Base-by-base conservation (phyloP, 805 yeast species). In the Myxozyma neotropica region DNA sequence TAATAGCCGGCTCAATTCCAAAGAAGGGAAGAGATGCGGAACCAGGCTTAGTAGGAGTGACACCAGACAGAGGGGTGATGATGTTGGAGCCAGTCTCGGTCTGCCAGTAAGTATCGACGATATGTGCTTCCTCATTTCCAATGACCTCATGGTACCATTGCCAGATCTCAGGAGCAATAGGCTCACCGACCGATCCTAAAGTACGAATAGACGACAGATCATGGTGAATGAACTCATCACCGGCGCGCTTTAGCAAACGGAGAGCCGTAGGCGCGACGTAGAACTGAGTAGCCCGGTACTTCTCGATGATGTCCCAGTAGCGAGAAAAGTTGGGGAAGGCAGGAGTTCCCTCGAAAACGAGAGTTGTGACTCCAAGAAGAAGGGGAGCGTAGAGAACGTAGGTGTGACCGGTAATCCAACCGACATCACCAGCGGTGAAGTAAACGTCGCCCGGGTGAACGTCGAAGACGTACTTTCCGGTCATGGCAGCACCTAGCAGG, bases 331-430 rank as follows among this genome's bases (percentile, higher is more conserved):
- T 86, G 68, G 98, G 99, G 77, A 91, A 90, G 38, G 96, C 97
- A 39, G 99, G 98, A 19, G 99, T 94, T 61, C 96, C 94, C 80
- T 94, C 98, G 73, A 94, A 94, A 58, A 93, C 89, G 55, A 94
- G 88, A 8, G 97, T 85, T 49, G 98, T 86, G 55, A 92, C 89
- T 75, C 98, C 99, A 35, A 85, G 74, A 31, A 85, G 77, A 68
- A 94, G 82, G 43, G 99, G 99, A 61, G 98, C 98, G 72, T 94
- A 94, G 48, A 93, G 83, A 45, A 90, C 96, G 73, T 93, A 94
- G 8, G 97, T 88, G 76, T 94, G 99, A 68, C 98, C 98, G 17
- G 99, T 94, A 73, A 94, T 94, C 98, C 99, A 94, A 73, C 99
- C 98, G 57, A 94, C 90, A 74, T 94, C 98, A 72, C 98, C 98